phyloP scores from a whole-genome alignment of 2,329 filamentous ascomycete species.

The Aureobasidium sp. region DNA sequence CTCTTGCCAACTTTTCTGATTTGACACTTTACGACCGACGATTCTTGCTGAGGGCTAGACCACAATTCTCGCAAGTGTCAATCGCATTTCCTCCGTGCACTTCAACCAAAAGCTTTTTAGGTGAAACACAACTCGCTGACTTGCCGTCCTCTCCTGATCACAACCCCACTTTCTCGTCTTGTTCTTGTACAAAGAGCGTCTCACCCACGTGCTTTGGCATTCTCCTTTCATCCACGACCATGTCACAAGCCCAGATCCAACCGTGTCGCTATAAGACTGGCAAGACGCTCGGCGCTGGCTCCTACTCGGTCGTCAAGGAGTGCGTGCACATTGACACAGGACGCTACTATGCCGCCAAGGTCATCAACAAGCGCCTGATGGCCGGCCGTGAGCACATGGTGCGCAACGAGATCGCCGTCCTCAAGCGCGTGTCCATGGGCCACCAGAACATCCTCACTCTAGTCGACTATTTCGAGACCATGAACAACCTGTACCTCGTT shows the following conservation, averaged over 20 bases:
- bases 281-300: slow-evolving; percentile 92
- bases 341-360: slow-evolving; percentile 96
- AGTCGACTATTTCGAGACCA: slow-evolving; percentile 98
- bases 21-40: background rate
- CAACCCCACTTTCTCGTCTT: background rate
- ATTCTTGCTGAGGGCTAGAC: background rate
- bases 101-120: background rate
- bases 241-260: slow-evolving; percentile 58
- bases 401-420: slow-evolving; percentile 93
- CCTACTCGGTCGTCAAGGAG: slow-evolving; percentile 97
- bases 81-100: background rate
- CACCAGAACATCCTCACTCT: slow-evolving; percentile 97
- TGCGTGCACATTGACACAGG: slow-evolving; percentile 98
- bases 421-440: slow-evolving; percentile 98
- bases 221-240: background rate
- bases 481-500: slow-evolving; percentile 98
- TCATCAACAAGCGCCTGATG: slow-evolving; percentile 99
- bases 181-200: background rate
- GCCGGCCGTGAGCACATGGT: slow-evolving; percentile 98
- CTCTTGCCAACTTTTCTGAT: background rate
- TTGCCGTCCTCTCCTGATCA: background rate
- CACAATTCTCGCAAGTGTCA: background rate
- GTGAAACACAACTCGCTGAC: slow-evolving; percentile 2
- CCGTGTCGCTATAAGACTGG: slow-evolving; percentile 98
- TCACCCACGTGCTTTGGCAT: background rate